Conservation (phyloP, 2,329 filamentous ascomycete genomes). For the Pseudopithomyces chartarum region DNA sequence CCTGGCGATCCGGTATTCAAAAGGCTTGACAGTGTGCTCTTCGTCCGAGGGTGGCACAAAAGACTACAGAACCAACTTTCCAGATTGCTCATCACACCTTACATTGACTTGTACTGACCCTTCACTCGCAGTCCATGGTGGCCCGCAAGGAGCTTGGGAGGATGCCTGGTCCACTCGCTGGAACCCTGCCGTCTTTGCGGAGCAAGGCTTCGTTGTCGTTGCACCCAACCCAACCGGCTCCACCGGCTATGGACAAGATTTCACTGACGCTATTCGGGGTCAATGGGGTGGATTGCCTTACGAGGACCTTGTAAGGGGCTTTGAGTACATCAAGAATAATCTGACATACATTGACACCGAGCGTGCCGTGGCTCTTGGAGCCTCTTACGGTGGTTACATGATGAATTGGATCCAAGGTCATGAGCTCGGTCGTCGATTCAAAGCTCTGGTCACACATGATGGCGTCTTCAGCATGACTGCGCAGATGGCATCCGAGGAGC, state of each 20-base stretch:
- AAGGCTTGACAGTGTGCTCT: too few relatives aligned
- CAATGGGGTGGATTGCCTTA: constrained; percentile 89
- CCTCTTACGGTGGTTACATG: constrained; percentile 55
- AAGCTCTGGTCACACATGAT: constrained; percentile 86
- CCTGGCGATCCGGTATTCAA: too few relatives aligned
- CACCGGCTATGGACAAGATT: constrained; percentile 79
- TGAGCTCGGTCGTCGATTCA: constrained; percentile 79
- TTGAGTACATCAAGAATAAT: constrained; percentile 72
- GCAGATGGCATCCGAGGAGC: constrained; percentile 57
- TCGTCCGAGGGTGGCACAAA: too few relatives aligned
- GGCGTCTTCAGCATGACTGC: constrained; percentile 72
- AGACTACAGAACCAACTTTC: too few relatives aligned
- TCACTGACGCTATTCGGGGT: constrained; percentile 75
- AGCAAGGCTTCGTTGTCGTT: constrained; percentile 84
- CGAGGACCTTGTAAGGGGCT: constrained; percentile 77
- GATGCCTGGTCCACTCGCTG: constrained; percentile 82
- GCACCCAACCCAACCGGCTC: constrained; percentile 83
- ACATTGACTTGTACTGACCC: too few relatives aligned
- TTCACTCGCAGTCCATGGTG: constrained; percentile 67
- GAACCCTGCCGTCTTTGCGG: constrained; percentile 85
- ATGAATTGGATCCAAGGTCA: constrained; percentile 89
- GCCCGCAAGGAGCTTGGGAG: constrained; percentile 76
- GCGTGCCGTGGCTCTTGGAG: constrained; percentile 74
- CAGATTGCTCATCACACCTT: too few relatives aligned
- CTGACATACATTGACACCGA: constrained; percentile 71